Base-by-base conservation (phyloP, 2,329 filamentous ascomycete genomes). In the Calonectria pseudoturangicola region DNA sequence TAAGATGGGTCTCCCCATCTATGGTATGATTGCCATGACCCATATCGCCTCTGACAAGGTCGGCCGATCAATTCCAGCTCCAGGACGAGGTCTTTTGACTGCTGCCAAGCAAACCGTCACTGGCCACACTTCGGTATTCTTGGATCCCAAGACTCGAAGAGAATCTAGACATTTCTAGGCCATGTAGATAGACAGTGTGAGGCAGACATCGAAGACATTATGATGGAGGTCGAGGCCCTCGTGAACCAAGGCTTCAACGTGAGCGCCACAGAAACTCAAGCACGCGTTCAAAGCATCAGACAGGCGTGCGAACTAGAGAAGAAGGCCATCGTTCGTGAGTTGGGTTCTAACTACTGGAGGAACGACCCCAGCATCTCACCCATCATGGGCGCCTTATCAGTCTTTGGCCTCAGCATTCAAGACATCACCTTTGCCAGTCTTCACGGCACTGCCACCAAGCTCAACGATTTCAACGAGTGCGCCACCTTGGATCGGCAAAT, bases 281-380 rank as follows among this genome's bases (percentile, higher is more conserved):
- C 45, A 8, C n/a, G n/a, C n/a, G 9, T 48, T 4, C 9, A 48
- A 21, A 12, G 45, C 45, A 10, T 48, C 10, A 48, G 12, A n/a
- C 9, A 48, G 9, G 45, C n/a, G 25, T 48, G n/a, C 6, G 45
- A 21, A 9, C 45, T 48, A 21, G 45, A 48, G 21, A 48, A 48
- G n/a, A 48, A 48, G 45, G 45, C 18, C 5, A 25, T 48, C 12
- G 7, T 48, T n/a, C 45, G n/a, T 1, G 45, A 48, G n/a, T 15
- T 48, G n/a, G 45, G 45, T 21, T 48, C 45, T 5, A 48, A 48
- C 18, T 48, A 48, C 45, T 48, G 45, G 45, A 48, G 45, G 8
- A 48, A 48, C n/a, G n/a, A 48, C 18, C 45, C 45, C 18, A 48
- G 45, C 45, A 48, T 48, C 45, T 48, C 45, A 25, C 45, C 45